Evolutionary conservation across 768 basidiomycete genomes (phyloP).

Genomic region (Russula sp.): DNA sequence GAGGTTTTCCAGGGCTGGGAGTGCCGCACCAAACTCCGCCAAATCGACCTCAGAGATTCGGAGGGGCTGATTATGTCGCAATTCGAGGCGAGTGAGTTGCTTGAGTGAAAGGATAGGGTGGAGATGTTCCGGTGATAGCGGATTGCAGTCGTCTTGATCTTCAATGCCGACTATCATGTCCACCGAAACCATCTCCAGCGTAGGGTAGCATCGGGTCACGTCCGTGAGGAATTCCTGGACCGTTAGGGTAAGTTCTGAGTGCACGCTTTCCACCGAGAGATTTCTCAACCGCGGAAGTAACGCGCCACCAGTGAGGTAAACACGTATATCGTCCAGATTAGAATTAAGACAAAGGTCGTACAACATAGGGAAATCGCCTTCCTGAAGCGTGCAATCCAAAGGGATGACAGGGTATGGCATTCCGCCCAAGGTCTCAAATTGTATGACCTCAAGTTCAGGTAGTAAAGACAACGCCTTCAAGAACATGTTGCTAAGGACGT

Average conservation of each 20-base stretch:
- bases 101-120: constrained; percentile 26
- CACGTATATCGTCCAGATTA: constrained; percentile 21
- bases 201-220: constrained; percentile 24
- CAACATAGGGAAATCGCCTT: constrained; percentile 25
- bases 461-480: constrained; percentile 20
- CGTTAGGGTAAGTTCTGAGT: constrained; percentile 4
- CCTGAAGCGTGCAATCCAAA: constrained; percentile 8
- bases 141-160: constrained; percentile 15
- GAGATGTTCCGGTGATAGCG: constrained; percentile 18
- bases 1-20: constrained; percentile 24
- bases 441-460: constrained; percentile 24
- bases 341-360: constrained; percentile 28
- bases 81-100: constrained; percentile 25
- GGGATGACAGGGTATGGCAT: background rate
- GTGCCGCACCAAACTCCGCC: constrained; percentile 22
- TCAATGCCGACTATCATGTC: constrained; percentile 23
- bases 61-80: constrained; percentile 30
- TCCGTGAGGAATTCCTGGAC: constrained; percentile 23
- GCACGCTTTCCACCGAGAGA: constrained; percentile 23
- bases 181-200: constrained; percentile 18
- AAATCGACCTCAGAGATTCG: constrained; percentile 27
- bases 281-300: constrained; percentile 22
- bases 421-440: constrained; percentile 21
- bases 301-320: constrained; percentile 24
- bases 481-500: constrained; percentile 5